Evolutionary conservation across 129 eudicot species (phyloP), one percentile per base, ranked within the genome.

Genomic region (Chrysanthemum lavandulifolium): DNA sequence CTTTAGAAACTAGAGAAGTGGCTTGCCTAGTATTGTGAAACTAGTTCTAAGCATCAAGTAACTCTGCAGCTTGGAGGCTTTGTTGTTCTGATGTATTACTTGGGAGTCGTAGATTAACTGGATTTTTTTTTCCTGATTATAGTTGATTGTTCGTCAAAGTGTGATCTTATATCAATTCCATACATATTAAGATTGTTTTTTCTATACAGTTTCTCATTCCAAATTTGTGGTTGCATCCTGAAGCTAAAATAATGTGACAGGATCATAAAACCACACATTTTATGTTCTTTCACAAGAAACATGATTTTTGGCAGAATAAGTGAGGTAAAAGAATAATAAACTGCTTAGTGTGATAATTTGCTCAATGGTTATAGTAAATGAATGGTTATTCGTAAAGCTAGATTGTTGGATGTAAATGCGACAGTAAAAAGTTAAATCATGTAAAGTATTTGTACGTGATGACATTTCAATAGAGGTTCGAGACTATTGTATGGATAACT

Each of bases 111-210:
- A 33, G 27, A 10, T 51, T 33, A 31, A 5, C n/a, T 14, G 52
- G 62, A n/a, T 62, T 73, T 73, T 31, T n/a, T 47, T 47, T 49
- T 62, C 47, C 50, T 29, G 62, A 31, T 13, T 19, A 27, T 6
- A 2, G 43, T 13, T 50, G 33, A 33, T 29, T 52, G 72, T 27
- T 56, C 18, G 67, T 55, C 33, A 66, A 16, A 59, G 67, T 54
- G 56, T 74, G 21, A 33, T 74, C 10, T 29, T 13, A 19, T 6
- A 52, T 18, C 62, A 52, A 52, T 62, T 31, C 12, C 62, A 27
- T 63, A 73, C 50, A 73, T 73, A 7, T 19, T 23, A n/a, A 25
- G 51, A 60, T 47, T 60, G 61, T 60, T 48, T 25, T n/a, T 60
- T 13, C 7, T 45, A 43, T 8, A 14, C 9, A 13, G 3, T 3